Base-by-base conservation (phyloP, 805 yeast genomes). In the Metschnikowia picachoensis region DNA sequence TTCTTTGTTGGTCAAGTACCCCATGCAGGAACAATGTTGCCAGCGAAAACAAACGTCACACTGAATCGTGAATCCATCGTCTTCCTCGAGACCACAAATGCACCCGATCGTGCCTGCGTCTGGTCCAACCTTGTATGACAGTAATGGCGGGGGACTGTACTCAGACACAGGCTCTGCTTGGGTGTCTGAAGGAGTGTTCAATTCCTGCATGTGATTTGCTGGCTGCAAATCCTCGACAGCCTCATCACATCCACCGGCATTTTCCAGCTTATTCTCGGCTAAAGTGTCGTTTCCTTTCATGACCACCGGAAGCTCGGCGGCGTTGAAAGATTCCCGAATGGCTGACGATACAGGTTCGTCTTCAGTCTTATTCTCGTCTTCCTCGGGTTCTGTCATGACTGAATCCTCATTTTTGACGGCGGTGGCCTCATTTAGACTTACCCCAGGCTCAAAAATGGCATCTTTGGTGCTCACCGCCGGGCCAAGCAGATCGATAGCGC, bases 21-120 rank as follows among this genome's bases (percentile, higher is more conserved):
- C 85, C 79, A 89, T 87, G 65, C 98, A 91, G n/a, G 79, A 73
- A 27, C 94, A 90, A 67, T 91, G 98, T 62, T 91, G 97, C 97
- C 97, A 91, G 51, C 96, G 79, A 64, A 79, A 83, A 64, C 98
- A 91, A 30, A 80, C 76, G 62, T 90, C 97, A 68, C 99, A 94
- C 67, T 94, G 98, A 51, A 94, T 87, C 20, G 95, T 91, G 59
- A 88, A 85, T 0, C 97, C 97, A 56, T 92, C 94, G 66, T 89
- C 97, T 49, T 88, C 95, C 47, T 82, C 87, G 55, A 74, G 82
- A 1, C 82, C 89, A 72, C 98, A 92, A 8, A 91, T 80, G 67
- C 98, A 92, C 2, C 96, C 88, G 44, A 92, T 91, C 0, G 81
- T 66, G 0, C 96, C 97, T 2, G 92, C 75, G 61, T 91, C 95